These are phyloP conservation scores for Collybia mongolica DNA, from an alignment of 768 basidiomycete species.

Conservation along the genomic window DNA sequence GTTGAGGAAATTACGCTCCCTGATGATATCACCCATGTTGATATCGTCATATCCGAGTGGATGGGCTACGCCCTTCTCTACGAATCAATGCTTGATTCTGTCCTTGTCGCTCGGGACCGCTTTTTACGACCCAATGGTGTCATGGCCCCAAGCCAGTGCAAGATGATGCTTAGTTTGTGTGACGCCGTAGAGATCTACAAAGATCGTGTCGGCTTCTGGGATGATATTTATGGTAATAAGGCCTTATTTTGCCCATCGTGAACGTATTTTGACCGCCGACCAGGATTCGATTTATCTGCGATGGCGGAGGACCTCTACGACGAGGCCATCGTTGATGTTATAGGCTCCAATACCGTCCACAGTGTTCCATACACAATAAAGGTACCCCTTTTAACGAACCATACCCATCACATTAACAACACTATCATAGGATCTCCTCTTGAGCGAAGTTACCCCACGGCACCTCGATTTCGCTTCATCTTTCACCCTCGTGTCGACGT, in stretches of 20 bases:
- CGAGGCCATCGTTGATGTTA: slow-evolving; percentile 84
- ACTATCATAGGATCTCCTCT: slow-evolving; percentile 67
- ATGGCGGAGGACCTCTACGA: slow-evolving; percentile 78
- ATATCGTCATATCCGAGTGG: slow-evolving; percentile 97
- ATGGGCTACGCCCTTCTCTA: slow-evolving; percentile 93
- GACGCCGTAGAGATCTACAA: slow-evolving; percentile 73
- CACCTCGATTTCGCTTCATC: slow-evolving; percentile 80
- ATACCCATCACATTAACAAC: neutral
- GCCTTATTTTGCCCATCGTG: neutral
- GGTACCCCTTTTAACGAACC: slow-evolving; percentile 36
- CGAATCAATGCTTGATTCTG: slow-evolving; percentile 97
- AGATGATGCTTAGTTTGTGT: slow-evolving; percentile 82
- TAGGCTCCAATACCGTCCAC: slow-evolving; percentile 61
- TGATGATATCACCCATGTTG: slow-evolving; percentile 71
- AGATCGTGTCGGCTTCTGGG: slow-evolving; percentile 89
- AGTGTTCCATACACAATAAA: slow-evolving; percentile 67
- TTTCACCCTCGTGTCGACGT: slow-evolving; percentile 72
- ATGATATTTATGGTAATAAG: slow-evolving; percentile 79
- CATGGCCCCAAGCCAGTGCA: slow-evolving; percentile 89
- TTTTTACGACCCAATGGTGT: slow-evolving; percentile 78
- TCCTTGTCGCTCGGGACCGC: slow-evolving; percentile 82
- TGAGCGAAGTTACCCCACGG: slow-evolving; percentile 58
- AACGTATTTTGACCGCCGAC: neutral
- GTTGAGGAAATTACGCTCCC: slow-evolving; percentile 86
- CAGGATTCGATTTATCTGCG: slow-evolving; percentile 84